phyloP scores from a whole-genome alignment of 768 basidiomycete species.

The Rhodosporidiobolus odoratus region DNA sequence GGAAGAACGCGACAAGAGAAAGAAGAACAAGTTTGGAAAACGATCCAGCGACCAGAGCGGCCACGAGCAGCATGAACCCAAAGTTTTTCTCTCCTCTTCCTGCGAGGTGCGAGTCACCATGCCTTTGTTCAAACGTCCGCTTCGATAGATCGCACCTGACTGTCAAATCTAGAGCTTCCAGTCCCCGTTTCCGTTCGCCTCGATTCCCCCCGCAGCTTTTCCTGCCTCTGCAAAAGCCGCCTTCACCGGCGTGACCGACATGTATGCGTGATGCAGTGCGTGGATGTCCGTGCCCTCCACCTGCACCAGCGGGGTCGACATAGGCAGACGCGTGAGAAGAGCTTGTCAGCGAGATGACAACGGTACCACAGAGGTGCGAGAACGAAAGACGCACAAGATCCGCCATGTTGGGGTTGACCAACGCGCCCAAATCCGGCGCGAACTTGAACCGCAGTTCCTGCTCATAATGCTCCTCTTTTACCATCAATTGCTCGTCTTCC shows the following conservation, averaged over 20 bases:
- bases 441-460: slow-evolving; percentile 44
- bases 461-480: slow-evolving; percentile 16
- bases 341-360: background rate
- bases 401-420: slow-evolving; percentile 42
- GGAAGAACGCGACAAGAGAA: too few relatives aligned
- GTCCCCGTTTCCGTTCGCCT: background rate
- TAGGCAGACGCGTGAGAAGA: background rate
- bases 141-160: background rate
- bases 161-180: background rate
- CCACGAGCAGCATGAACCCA: too few relatives aligned
- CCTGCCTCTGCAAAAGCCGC: slow-evolving; percentile 18
- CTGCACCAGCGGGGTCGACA: slow-evolving; percentile 11
- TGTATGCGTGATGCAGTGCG: slow-evolving; percentile 29
- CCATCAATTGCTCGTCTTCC: background rate
- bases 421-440: slow-evolving; percentile 44
- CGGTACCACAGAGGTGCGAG: background rate
- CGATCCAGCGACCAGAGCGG: too few relatives aligned
- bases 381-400: background rate
- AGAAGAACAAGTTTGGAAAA: too few relatives aligned
- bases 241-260: slow-evolving; percentile 38
- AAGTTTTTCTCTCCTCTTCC: background rate
- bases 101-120: background rate
- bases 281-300: slow-evolving; percentile 45
- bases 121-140: background rate
- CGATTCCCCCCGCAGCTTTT: background rate